These are phyloP conservation scores for Nymphaea colorata DNA, from an alignment of 164 flowering plant genomes.

Conservation along the genomic window DNA sequence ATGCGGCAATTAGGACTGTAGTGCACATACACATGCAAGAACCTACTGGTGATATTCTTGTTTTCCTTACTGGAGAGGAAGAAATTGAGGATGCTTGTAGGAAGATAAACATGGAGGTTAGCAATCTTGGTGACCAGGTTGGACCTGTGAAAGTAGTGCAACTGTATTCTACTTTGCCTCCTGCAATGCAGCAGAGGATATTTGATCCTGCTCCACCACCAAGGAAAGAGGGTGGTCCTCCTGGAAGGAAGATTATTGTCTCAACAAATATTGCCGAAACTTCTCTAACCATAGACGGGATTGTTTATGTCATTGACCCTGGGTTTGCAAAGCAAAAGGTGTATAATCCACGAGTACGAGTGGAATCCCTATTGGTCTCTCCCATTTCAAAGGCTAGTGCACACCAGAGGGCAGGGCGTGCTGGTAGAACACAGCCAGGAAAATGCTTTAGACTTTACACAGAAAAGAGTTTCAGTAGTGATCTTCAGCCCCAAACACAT, in stretches of 20 bases:
- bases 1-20: conserved; percentile 88
- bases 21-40: conserved; percentile 84
- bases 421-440: conserved; percentile 99
- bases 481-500: conserved; percentile 87
- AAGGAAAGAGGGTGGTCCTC: conserved; percentile 53
- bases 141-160: conserved; percentile 86
- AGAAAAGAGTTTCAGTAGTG: conserved; percentile 66
- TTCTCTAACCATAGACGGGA: conserved; percentile 92
- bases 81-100: conserved; percentile 82
- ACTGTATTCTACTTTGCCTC: conserved; percentile 86
- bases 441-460: conserved; percentile 93
- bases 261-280: conserved; percentile 97
- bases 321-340: conserved; percentile 93
- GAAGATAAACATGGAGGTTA: conserved; percentile 4
- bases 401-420: conserved; percentile 94
- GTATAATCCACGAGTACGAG: conserved; percentile 83
- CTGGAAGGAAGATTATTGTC: conserved; percentile 90
- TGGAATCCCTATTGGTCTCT: conserved; percentile 83
- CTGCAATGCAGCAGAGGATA: conserved; percentile 93
- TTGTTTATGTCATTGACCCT: conserved; percentile 90
- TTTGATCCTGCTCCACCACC: conserved; percentile 93
- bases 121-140: conserved; percentile 54
- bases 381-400: conserved; percentile 97
- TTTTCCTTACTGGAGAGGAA: conserved; percentile 95
- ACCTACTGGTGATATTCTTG: conserved; percentile 79